Conservation (phyloP, 495 filamentous ascomycete genomes). For the Patellaria atrata region DNA sequence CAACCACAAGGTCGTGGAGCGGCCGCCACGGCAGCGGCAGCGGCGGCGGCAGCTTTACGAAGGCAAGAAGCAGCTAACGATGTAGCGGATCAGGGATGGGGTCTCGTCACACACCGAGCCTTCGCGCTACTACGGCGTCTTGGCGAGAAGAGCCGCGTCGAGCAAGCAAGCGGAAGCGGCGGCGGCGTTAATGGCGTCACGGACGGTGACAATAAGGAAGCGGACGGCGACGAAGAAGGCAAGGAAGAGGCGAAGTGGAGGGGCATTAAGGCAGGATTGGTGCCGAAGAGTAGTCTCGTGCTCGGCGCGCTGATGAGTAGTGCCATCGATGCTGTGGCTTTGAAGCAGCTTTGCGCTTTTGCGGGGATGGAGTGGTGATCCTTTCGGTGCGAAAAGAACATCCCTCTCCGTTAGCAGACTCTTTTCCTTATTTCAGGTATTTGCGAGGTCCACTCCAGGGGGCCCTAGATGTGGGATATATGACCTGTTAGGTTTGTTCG, state of each 20-base stretch:
- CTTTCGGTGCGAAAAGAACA: too few relatives aligned
- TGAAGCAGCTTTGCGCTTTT: slow-evolving; percentile 22
- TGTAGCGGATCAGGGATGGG: slow-evolving; percentile 22
- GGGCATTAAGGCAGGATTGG: slow-evolving; percentile 20
- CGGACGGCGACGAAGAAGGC: slow-evolving; percentile 7
- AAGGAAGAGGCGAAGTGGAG: slow-evolving; percentile 12
- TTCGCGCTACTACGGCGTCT: slow-evolving; percentile 43
- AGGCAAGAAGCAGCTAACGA: too few relatives aligned
- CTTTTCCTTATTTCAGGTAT: too few relatives aligned
- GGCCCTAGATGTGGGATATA: too few relatives aligned
- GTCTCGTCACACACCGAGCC: slow-evolving; percentile 30
- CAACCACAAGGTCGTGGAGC: slow-evolving; percentile 2
- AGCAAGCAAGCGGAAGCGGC: slow-evolving; percentile 7
- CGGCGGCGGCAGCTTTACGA: not conserved
- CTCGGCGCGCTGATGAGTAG: slow-evolving; percentile 22
- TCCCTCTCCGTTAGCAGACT: too few relatives aligned
- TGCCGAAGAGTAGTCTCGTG: slow-evolving; percentile 25
- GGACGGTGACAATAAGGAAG: slow-evolving; percentile 3
- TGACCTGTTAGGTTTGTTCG: too few relatives aligned
- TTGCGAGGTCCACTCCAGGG: too few relatives aligned
- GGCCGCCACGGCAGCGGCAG: not conserved
- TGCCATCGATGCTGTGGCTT: slow-evolving; percentile 19
- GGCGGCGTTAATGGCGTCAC: slow-evolving; percentile 7
- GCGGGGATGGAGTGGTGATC: slow-evolving; percentile 12
- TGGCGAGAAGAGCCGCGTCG: slow-evolving; percentile 31